Base-by-base conservation (phyloP, 177 flowering plant genomes). In the Vitis hybrid region DNA sequence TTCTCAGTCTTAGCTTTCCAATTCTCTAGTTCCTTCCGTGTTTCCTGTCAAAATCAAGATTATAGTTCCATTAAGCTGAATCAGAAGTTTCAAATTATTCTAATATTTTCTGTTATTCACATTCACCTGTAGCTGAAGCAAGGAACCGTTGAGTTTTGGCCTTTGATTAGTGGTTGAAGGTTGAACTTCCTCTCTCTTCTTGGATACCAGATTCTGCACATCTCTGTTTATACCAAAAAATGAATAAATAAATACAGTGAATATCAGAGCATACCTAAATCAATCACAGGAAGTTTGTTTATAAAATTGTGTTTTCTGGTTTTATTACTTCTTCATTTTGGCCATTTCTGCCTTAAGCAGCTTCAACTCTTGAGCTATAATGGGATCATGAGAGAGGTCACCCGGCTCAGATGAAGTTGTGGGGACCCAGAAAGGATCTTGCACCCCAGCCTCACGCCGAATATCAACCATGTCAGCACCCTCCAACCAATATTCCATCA, bases 401-500 rank as follows among this genome's bases (percentile, higher is more conserved):
- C 91, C 91, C 14, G 78, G 86, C 59, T 79, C 74, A 90, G 87
- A 85, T n/a, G 88, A 88, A 21, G 86, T 79, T 56, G 94, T 92
- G 12, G 94, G 94, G 15, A 68, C 70, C 93, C 93, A 91, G 51
- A 73, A 87, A 65, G 93, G 88, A 63, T 93, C 97, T 15, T 75
- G 73, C 9, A 87, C 87, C 2, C 97, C 94, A n/a, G 97, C 92
- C n/a, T 90, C 86, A 68, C 72, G 84, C 67, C 92, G 62, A 14
- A 85, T 72, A 6, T 86, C 72, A 11, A 86, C 80, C 26, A 93
- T 78, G 52, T 93, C 91, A 32, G 93, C 94, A 70, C 74, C 77
- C 80, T 95, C 99, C 34, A 95, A 76, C 99, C 99, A 95, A 64
- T 95, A 95, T 80, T 93, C 98, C 98, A 95, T 93, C 18, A 83